phyloP scores from a whole-genome alignment of 139 green algal species.

The Tetraselmis striata region DNA sequence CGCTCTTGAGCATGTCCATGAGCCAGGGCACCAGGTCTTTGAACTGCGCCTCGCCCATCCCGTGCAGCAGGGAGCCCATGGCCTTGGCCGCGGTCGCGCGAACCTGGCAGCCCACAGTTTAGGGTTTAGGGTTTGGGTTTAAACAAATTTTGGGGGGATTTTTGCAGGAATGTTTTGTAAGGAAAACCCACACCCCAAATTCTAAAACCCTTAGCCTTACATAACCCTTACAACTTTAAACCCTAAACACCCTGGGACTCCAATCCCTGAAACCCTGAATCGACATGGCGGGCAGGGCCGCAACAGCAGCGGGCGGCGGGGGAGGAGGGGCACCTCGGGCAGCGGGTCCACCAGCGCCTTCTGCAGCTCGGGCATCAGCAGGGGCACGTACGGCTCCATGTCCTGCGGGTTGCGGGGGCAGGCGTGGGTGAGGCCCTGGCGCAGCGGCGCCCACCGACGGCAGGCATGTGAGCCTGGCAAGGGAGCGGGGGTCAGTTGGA shows the following conservation, averaged over 20 bases:
- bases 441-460: background rate
- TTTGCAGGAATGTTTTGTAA: too few relatives aligned
- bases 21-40: slow-evolving; percentile 82
- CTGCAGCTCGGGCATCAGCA: slow-evolving; percentile 89
- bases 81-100: slow-evolving; percentile 72
- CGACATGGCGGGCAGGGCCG: too few relatives aligned
- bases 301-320: too few relatives aligned
- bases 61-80: slow-evolving; percentile 72
- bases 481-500: background rate
- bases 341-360: slow-evolving; percentile 86
- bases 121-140: background rate
- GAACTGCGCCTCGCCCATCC: slow-evolving; percentile 69
- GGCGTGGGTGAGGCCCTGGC: background rate
- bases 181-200: too few relatives aligned
- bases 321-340: slow-evolving; percentile 82
- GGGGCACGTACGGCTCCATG: slow-evolving; percentile 86
- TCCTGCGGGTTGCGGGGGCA: slow-evolving; percentile 42
- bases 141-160: background rate
- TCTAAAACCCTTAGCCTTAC: too few relatives aligned
- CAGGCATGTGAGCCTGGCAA: background rate
- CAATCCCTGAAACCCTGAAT: too few relatives aligned
- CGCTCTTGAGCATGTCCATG: slow-evolving; percentile 65
- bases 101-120: slow-evolving; percentile 25
- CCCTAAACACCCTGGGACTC: too few relatives aligned
- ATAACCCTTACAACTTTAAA: too few relatives aligned